These are phyloP conservation scores for Trypanosoma conorhini DNA, from an alignment of 208 protist species.

Conservation along the genomic window DNA sequence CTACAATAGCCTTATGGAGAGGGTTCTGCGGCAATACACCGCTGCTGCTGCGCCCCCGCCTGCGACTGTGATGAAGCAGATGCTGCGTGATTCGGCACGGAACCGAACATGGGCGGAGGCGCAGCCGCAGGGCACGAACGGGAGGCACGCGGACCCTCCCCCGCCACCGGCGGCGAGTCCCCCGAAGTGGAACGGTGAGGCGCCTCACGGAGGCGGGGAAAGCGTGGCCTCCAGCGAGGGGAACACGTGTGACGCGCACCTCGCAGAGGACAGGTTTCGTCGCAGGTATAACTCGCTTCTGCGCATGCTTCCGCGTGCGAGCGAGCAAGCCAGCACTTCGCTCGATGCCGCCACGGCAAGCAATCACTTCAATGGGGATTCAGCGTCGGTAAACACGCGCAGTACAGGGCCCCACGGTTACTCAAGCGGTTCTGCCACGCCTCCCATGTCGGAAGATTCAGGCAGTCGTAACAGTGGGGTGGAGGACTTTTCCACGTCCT, in stretches of 20 bases:
- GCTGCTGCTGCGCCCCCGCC: neutral
- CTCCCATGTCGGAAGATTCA: conserved; percentile 2
- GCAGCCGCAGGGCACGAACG: neutral
- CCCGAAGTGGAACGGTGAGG: neutral
- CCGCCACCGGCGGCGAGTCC: neutral
- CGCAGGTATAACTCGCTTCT: conserved; percentile 20
- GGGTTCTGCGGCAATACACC: neutral
- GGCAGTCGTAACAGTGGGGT: neutral
- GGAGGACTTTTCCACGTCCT: neutral
- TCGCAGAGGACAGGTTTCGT: conserved; percentile 7
- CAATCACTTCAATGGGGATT: neutral
- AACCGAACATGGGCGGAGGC: neutral
- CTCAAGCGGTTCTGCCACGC: neutral
- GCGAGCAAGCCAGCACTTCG: neutral
- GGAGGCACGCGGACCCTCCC: no score
- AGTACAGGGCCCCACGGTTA: neutral
- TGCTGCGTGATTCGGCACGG: neutral
- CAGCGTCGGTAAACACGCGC: neutral
- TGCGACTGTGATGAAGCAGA: neutral
- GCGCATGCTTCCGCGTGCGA: neutral
- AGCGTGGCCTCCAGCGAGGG: neutral
- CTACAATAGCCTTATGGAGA: conserved; percentile 4
- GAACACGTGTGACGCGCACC: neutral
- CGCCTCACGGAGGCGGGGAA: neutral
- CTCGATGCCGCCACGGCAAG: neutral